These are phyloP conservation scores for Dendrobium officinale DNA, from an alignment of 106 monocot genomes.

Conservation along the genomic window DNA sequence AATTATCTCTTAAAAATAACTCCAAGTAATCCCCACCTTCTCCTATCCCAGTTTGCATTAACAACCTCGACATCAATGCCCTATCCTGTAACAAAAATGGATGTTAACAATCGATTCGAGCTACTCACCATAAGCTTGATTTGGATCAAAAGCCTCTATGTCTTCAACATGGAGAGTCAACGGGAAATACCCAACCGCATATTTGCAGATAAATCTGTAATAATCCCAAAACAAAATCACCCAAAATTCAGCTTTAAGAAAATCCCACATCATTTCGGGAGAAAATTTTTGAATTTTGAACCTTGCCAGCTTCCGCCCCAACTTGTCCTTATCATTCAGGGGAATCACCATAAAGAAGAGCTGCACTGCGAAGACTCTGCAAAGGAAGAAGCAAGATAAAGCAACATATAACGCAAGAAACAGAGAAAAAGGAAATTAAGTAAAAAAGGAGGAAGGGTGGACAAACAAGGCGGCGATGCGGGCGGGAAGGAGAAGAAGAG, in stretches of 20 bases:
- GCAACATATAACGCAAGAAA: background rate
- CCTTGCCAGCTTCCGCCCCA: conserved; percentile 52
- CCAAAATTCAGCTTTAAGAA: background rate
- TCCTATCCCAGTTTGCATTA: background rate
- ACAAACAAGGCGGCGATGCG: conserved; percentile 36
- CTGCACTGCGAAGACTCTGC: conserved; percentile 55
- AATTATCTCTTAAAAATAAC: too few species aligned
- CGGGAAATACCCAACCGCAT: conserved; percentile 74
- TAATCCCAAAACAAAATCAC: background rate
- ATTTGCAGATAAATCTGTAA: conserved; percentile 64
- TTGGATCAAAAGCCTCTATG: conserved; percentile 57
- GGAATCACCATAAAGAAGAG: conserved; percentile 57
- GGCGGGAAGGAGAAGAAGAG: conserved; percentile 45
- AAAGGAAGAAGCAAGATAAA: background rate
- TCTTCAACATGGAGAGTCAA: conserved; percentile 81
- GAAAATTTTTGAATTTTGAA: background rate
- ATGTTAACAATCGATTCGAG: background rate
- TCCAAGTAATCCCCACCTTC: too few species aligned
- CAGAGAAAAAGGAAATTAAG: background rate
- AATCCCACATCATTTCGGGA: background rate
- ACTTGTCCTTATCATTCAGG: conserved; percentile 41
- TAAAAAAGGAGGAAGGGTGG: background rate
- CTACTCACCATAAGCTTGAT: conserved; percentile 57
- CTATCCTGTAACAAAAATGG: background rate
- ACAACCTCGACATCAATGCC: background rate